Conservation (phyloP, 1,139 yeast genomes). For the Yamadazyma spencermartinsiae region DNA sequence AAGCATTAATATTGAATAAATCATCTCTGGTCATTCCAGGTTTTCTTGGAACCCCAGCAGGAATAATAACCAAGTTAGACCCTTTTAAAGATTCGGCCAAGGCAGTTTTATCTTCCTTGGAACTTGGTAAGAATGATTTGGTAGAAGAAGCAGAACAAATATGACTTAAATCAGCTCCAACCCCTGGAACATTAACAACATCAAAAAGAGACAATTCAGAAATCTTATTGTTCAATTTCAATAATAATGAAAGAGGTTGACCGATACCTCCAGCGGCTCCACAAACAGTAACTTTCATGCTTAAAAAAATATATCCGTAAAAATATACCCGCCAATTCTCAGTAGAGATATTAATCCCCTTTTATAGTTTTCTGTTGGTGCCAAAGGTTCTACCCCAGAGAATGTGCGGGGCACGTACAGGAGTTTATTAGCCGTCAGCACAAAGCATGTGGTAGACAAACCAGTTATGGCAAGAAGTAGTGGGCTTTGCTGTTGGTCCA, state of each 20-base stretch:
- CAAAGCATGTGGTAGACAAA: no score
- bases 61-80: constrained; percentile 87
- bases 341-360: constrained; percentile 8
- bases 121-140: constrained; percentile 73
- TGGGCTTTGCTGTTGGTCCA: no score
- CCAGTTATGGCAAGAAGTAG: no score
- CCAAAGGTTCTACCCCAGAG: constrained; percentile 3
- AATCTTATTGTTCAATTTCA: constrained; percentile 85
- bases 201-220: constrained; percentile 87
- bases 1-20: constrained; percentile 94
- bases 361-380: constrained; percentile 8
- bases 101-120: constrained; percentile 70
- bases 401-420: constrained; percentile 1
- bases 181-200: constrained; percentile 94
- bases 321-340: background rate
- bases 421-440: no score
- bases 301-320: constrained; percentile 1
- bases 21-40: constrained; percentile 99
- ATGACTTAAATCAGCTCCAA: constrained; percentile 94
- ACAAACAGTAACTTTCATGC: constrained; percentile 76
- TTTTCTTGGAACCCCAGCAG: constrained; percentile 99
- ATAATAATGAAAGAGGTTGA: constrained; percentile 89
- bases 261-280: constrained; percentile 99
- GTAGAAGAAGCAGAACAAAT: constrained; percentile 88
- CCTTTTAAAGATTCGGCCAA: constrained; percentile 73